Evolutionary conservation across 2,329 filamentous ascomycete species (phyloP).

Genomic region (Pleurostoma richardsiae): DNA sequence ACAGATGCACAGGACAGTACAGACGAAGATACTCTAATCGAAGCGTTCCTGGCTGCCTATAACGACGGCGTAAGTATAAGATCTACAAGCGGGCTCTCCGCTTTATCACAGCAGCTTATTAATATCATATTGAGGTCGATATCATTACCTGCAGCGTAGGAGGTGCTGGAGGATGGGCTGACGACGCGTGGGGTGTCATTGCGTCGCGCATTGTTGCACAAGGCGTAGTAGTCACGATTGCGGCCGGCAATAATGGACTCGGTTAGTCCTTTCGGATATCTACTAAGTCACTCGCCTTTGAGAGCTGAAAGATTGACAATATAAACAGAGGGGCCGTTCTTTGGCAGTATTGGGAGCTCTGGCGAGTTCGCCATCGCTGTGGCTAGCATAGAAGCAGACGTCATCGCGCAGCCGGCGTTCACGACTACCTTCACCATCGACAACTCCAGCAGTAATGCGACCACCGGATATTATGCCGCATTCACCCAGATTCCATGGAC

Average conservation of each 20-base stretch:
- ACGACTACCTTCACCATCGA: background rate
- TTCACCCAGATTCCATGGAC: constrained; percentile 2
- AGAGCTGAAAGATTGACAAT: too few relatives aligned
- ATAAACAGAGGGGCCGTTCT: constrained; percentile 2
- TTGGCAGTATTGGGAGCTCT: constrained; percentile 4
- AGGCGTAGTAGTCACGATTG: constrained; percentile 5
- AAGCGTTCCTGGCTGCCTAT: constrained; percentile 8
- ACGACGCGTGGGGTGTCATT: constrained; percentile 8
- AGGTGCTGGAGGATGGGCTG: constrained; percentile 3
- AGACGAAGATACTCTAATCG: constrained; percentile 8
- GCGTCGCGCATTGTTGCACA: constrained; percentile 8
- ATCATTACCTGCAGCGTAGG: constrained; percentile 9
- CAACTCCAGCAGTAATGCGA: constrained; percentile 1
- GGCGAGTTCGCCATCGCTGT: constrained; percentile 3
- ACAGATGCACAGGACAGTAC: constrained; percentile 1
- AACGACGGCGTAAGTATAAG: constrained; percentile 2
- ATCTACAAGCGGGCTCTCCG: background rate
- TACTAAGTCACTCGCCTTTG: too few relatives aligned
- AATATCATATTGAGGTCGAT: constrained; percentile 1
- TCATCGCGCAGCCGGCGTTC: constrained; percentile 1
- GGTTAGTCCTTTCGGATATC: too few relatives aligned
- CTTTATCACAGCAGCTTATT: background rate
- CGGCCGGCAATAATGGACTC: constrained; percentile 4
- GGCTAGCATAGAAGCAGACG: constrained; percentile 2
- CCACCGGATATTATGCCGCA: constrained; percentile 2